Conservation (phyloP, 2,329 filamentous ascomycete species). For the Laburnicola sp. region DNA sequence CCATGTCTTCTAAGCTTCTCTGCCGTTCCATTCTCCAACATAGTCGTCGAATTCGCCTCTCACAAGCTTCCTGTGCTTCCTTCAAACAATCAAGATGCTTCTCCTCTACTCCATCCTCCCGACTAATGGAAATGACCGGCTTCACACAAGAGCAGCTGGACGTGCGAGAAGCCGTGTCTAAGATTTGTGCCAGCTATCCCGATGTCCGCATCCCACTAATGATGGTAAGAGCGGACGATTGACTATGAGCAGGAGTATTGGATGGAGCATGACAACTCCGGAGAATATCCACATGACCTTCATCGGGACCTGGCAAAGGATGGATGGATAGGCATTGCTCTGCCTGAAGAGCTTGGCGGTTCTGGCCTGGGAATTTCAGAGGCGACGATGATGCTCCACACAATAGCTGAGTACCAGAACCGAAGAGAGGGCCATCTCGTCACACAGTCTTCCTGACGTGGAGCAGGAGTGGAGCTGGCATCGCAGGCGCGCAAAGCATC, state of each 20-base stretch:
- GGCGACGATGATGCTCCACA: slow-evolving; percentile 86
- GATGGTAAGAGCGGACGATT: no score
- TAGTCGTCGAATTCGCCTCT: no score
- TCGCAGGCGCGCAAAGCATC: slow-evolving; percentile 66
- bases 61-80: no score
- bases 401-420: slow-evolving; percentile 43
- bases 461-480: slow-evolving; percentile 45
- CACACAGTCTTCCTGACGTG: no score
- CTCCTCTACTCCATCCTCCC: slow-evolving; percentile 29
- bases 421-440: no score
- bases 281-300: slow-evolving; percentile 73
- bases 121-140: slow-evolving; percentile 70
- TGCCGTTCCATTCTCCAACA: no score
- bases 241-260: no score
- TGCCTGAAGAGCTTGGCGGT: slow-evolving; percentile 74
- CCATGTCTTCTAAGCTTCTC: no score
- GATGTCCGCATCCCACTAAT: no score
- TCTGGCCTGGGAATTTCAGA: slow-evolving; percentile 77
- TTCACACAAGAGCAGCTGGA: slow-evolving; percentile 74
- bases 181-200: slow-evolving; percentile 71
- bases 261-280: slow-evolving; percentile 71
- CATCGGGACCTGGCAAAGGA: slow-evolving; percentile 73
- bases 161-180: slow-evolving; percentile 69
- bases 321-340: slow-evolving; percentile 80
- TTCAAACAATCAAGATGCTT: no score